phyloP scores from a whole-genome alignment of 768 basidiomycete genomes.

The Chlorophyllum brunneum region DNA sequence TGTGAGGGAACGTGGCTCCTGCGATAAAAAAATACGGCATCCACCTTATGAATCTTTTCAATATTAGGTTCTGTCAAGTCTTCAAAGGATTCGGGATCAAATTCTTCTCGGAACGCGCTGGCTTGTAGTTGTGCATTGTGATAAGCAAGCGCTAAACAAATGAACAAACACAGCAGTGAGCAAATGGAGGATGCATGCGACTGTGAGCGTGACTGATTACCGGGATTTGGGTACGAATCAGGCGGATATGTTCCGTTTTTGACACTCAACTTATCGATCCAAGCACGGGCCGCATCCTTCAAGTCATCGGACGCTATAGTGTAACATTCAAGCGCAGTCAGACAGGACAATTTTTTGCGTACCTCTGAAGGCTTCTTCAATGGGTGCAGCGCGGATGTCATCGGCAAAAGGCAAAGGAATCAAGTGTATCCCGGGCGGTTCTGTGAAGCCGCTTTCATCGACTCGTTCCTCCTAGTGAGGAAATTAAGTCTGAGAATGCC shows the following conservation, averaged over 20 bases:
- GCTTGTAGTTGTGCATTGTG: conserved; percentile 92
- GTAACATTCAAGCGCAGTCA: neutral
- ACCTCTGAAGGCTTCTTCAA: conserved; percentile 67
- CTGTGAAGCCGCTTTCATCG: conserved; percentile 70
- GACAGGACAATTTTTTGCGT: conserved; percentile 10
- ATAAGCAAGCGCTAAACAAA: conserved; percentile 64
- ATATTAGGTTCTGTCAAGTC: conserved; percentile 80
- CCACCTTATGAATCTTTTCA: conserved; percentile 76
- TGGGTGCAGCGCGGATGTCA: conserved; percentile 79
- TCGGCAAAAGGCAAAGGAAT: conserved; percentile 94
- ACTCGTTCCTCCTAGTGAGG: conserved; percentile 57
- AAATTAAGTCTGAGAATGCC: neutral
- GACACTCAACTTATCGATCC: conserved; percentile 77
- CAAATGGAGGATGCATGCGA: conserved; percentile 6
- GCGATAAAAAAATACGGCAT: conserved; percentile 29
- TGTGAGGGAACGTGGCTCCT: conserved; percentile 42
- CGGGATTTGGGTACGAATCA: conserved; percentile 87
- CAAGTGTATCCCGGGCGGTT: conserved; percentile 90
- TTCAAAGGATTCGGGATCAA: conserved; percentile 70
- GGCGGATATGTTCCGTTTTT: conserved; percentile 83
- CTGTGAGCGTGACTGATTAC: conserved; percentile 35
- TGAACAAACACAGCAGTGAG: conserved; percentile 6
- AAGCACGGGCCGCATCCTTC: conserved; percentile 60
- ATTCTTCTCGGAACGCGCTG: conserved; percentile 88
- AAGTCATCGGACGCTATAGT: conserved; percentile 62